Evolutionary conservation across 805 yeast species (phyloP).

Genomic region (Yamadazyma tumulicola): DNA sequence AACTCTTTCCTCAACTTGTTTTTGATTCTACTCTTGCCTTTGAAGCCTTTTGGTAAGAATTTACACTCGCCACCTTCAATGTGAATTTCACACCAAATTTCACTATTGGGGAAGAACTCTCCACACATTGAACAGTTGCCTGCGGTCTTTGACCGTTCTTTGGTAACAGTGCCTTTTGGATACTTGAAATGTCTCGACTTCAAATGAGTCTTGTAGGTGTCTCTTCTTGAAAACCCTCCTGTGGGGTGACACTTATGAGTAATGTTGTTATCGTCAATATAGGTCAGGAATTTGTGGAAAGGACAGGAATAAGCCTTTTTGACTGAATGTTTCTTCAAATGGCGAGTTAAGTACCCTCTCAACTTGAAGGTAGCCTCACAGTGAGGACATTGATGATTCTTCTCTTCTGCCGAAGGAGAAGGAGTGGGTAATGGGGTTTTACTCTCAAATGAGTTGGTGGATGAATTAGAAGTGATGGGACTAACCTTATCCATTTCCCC

Average conservation of each 20-base stretch:
- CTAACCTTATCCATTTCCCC: constrained; percentile 1
- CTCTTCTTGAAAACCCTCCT: constrained; percentile 59
- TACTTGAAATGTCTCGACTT: constrained; percentile 55
- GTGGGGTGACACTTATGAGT: constrained; percentile 51
- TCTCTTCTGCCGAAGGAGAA: constrained; percentile 9
- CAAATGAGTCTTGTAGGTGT: constrained; percentile 56
- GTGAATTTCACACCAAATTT: constrained; percentile 51
- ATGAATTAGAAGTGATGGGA: constrained; percentile 38
- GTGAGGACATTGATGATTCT: constrained; percentile 41
- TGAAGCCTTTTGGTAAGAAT: constrained; percentile 40
- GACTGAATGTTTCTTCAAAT: constrained; percentile 48
- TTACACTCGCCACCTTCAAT: constrained; percentile 49
- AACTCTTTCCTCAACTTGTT: constrained; percentile 39
- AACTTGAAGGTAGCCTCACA: constrained; percentile 49
- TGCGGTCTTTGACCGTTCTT: constrained; percentile 37
- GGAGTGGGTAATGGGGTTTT: constrained; percentile 28
- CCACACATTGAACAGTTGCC: constrained; percentile 59
- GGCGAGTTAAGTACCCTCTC: constrained; percentile 54
- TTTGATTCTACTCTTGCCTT: constrained; percentile 42
- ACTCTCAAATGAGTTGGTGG: constrained; percentile 13
- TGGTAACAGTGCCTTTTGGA: constrained; percentile 52
- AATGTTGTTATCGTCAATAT: constrained; percentile 36
- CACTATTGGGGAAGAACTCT: constrained; percentile 44
- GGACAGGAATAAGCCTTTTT: constrained; percentile 56
- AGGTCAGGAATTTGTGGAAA: constrained; percentile 37